A percentile compares a stretch with the other conserved stretches of the same genome.
phyloP scores from a whole-genome alignment of 2,329 filamentous ascomycete species.

The Neofusicoccum ribis region DNA sequence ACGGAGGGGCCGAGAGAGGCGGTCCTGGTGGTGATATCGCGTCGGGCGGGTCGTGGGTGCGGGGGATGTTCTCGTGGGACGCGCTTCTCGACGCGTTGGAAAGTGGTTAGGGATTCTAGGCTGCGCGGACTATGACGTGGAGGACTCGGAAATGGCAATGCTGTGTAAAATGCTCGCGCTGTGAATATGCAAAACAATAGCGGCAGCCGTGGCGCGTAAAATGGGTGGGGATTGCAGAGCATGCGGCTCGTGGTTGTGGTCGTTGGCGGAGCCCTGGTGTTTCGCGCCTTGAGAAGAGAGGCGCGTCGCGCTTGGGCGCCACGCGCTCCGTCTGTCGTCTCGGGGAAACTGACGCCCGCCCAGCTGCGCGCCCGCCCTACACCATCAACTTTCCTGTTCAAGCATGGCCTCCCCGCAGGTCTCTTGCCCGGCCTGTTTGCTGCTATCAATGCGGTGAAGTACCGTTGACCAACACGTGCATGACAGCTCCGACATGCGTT shows the following conservation, averaged over 20 bases:
- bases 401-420: neutral
- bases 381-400: neutral
- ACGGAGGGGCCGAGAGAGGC: neutral
- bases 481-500: too few species aligned
- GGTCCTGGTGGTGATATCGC: neutral
- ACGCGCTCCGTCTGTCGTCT: neutral
- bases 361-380: neutral
- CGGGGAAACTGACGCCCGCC: constrained; percentile 2
- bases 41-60: neutral
- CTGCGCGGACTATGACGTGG: constrained; percentile 11
- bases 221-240: neutral
- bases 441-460: neutral
- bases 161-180: neutral
- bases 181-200: constrained; percentile 9
- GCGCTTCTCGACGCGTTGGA: constrained; percentile 15
- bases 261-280: neutral
- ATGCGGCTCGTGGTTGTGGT: neutral
- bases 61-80: neutral
- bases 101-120: constrained; percentile 6
- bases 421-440: neutral
- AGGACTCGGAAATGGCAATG: constrained; percentile 7
- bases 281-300: neutral
- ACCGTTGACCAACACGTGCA: too few species aligned
- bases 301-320: neutral
- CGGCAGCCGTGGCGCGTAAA: neutral